Percentiles rank a stretch among this genome's conserved stretches.
These are phyloP conservation scores for Metschnikowia dekortorum DNA, from an alignment of 805 yeast genomes.

Conservation along the genomic window DNA sequence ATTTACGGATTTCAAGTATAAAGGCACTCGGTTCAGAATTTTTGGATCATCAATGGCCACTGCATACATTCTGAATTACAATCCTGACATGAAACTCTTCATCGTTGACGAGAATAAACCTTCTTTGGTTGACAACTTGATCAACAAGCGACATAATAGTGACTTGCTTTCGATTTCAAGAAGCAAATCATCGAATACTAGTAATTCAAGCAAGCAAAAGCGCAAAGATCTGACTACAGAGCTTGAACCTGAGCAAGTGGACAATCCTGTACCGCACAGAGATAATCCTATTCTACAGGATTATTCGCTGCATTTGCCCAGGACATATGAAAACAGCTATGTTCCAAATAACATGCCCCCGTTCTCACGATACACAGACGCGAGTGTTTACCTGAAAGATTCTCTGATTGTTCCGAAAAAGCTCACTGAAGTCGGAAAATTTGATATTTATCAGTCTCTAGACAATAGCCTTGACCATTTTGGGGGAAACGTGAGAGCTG, in stretches of 20 bases:
- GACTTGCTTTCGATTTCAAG: neutral
- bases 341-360: slow-evolving; percentile 35
- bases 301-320: slow-evolving; percentile 2
- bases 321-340: slow-evolving; percentile 9
- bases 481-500: neutral
- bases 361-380: slow-evolving; percentile 33
- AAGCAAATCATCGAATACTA: neutral
- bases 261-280: slow-evolving; percentile 32
- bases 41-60: slow-evolving; percentile 32
- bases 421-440: slow-evolving; percentile 30
- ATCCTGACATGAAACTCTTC: slow-evolving; percentile 31
- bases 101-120: slow-evolving; percentile 33
- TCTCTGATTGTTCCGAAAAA: slow-evolving; percentile 30
- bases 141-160: slow-evolving; percentile 21
- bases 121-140: slow-evolving; percentile 31
- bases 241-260: slow-evolving; percentile 6
- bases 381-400: slow-evolving; percentile 19
- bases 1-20: slow-evolving; percentile 36
- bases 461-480: neutral
- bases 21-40: slow-evolving; percentile 34
- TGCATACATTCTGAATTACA: slow-evolving; percentile 26
- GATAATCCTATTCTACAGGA: slow-evolving; percentile 22
- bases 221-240: neutral
- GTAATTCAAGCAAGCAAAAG: neutral
- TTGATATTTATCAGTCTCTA: slow-evolving; percentile 34